These are phyloP conservation scores for Fusarium sambucinum DNA, from an alignment of 2,329 filamentous ascomycete species.

Conservation along the genomic window DNA sequence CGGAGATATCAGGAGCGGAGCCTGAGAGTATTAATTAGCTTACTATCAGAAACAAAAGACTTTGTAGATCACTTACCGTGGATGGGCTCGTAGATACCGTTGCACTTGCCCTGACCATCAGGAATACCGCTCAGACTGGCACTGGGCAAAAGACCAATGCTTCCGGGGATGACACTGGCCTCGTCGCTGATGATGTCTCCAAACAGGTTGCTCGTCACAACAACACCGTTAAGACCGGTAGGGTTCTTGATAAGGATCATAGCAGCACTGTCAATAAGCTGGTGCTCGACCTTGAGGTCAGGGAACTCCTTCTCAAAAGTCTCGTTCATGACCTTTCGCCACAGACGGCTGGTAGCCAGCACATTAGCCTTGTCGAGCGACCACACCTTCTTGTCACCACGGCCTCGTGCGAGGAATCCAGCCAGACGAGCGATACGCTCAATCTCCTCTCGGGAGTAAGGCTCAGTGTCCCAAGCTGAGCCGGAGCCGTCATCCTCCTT, in stretches of 20 bases:
- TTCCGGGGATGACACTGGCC: slow-evolving; percentile 93
- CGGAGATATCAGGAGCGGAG: slow-evolving; percentile 76
- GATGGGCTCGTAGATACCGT: slow-evolving; percentile 98
- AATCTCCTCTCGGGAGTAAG: slow-evolving; percentile 86
- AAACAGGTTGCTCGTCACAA: slow-evolving; percentile 94
- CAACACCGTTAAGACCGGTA: slow-evolving; percentile 84
- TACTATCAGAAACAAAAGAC: not conserved
- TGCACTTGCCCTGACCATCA: slow-evolving; percentile 85
- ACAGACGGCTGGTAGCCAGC: slow-evolving; percentile 87
- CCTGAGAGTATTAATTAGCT: slow-evolving; percentile 27
- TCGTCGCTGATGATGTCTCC: slow-evolving; percentile 97
- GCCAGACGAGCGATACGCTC: slow-evolving; percentile 88
- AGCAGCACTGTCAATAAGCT: slow-evolving; percentile 95
- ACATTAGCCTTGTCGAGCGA: slow-evolving; percentile 97
- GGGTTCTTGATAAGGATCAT: slow-evolving; percentile 99
- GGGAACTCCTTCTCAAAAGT: slow-evolving; percentile 91
- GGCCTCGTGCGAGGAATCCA: slow-evolving; percentile 81
- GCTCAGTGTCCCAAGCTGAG: slow-evolving; percentile 84
- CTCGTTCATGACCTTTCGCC: slow-evolving; percentile 88
- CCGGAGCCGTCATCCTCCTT: slow-evolving; percentile 77
- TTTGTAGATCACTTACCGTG: slow-evolving; percentile 71
- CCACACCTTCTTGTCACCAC: slow-evolving; percentile 78
- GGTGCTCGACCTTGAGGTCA: slow-evolving; percentile 83
- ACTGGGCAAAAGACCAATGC: slow-evolving; percentile 87
- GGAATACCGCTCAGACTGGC: slow-evolving; percentile 89